Evolutionary conservation across 805 yeast species (phyloP).

Genomic region (Suhomyces vadensis): DNA sequence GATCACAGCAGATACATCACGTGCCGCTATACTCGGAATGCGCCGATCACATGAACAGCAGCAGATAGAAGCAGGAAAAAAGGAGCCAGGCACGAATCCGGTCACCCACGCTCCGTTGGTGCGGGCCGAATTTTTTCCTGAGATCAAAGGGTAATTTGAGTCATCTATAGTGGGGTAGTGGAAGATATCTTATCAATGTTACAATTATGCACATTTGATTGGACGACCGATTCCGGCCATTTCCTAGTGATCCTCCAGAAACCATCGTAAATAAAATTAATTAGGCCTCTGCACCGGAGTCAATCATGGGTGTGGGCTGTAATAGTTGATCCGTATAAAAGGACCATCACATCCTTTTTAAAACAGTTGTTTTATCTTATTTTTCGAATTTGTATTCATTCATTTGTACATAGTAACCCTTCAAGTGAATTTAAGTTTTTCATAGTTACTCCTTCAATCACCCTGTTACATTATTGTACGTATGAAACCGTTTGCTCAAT

Average conservation of each 20-base stretch:
- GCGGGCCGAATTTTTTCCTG: constrained; percentile 2
- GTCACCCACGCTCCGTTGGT: not conserved
- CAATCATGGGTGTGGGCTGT: not conserved
- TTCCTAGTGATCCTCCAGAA: not conserved
- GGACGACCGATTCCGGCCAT: not conserved
- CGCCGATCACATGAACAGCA: not conserved
- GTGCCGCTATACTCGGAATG: too few species aligned
- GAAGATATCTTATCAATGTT: constrained; percentile 5
- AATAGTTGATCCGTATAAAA: too few species aligned
- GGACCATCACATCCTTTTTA: too few species aligned
- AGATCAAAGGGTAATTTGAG: constrained; percentile 3
- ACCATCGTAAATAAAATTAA: not conserved
- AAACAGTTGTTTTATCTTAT: too few species aligned
- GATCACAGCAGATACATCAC: too few species aligned
- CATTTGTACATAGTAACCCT: not conserved
- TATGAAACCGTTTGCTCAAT: not conserved
- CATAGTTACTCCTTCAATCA: not conserved
- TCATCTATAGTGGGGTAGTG: too few species aligned
- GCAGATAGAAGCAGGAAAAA: too few species aligned
- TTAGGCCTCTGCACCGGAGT: not conserved
- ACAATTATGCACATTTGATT: constrained; percentile 2
- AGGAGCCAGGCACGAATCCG: not conserved
- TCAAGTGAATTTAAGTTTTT: not conserved
- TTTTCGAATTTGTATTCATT: not conserved
- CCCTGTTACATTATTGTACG: not conserved